Percentiles rank a stretch among this genome's conserved stretches.
Evolutionary conservation across 768 basidiomycete species (phyloP).

Genomic region (Panaeolus cyanescens): DNA sequence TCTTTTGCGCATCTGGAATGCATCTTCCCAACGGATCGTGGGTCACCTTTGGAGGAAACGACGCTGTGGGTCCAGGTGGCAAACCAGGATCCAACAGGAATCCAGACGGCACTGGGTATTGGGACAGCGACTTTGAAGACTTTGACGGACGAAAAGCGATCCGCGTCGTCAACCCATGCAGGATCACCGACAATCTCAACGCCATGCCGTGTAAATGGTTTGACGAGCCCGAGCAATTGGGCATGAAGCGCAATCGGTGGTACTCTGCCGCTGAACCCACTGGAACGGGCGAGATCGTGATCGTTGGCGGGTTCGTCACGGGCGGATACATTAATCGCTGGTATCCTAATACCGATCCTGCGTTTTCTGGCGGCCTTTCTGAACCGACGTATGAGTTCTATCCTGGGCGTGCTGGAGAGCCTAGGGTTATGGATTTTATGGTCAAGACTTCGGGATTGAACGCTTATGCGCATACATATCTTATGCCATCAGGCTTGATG

Average conservation of each 20-base stretch:
- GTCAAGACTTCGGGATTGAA: conserved; percentile 74
- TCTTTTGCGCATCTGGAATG: conserved; percentile 83
- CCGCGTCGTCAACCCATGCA: conserved; percentile 81
- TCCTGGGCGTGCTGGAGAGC: conserved; percentile 54
- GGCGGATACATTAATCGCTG: conserved; percentile 86
- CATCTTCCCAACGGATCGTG: conserved; percentile 81
- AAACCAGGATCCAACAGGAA: conserved; percentile 52
- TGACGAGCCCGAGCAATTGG: conserved; percentile 60
- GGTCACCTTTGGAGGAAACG: conserved; percentile 77
- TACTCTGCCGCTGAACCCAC: conserved; percentile 77
- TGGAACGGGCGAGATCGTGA: conserved; percentile 72
- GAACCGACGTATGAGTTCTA: conserved; percentile 86
- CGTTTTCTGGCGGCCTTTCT: conserved; percentile 62
- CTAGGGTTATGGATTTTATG: conserved; percentile 67
- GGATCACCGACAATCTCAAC: conserved; percentile 43
- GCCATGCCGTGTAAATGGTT: conserved; percentile 67
- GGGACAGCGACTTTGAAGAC: conserved; percentile 72
- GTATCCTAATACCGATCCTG: conserved; percentile 66
- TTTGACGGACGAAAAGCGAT: conserved; percentile 81
- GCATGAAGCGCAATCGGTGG: conserved; percentile 75
- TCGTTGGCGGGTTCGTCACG: conserved; percentile 81
- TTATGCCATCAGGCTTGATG: conserved; percentile 79
- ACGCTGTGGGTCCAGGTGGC: conserved; percentile 72
- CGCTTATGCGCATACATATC: conserved; percentile 72
- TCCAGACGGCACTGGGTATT: conserved; percentile 49